phyloP scores from a whole-genome alignment of 805 yeast species.

The Ogataea siamensis region DNA sequence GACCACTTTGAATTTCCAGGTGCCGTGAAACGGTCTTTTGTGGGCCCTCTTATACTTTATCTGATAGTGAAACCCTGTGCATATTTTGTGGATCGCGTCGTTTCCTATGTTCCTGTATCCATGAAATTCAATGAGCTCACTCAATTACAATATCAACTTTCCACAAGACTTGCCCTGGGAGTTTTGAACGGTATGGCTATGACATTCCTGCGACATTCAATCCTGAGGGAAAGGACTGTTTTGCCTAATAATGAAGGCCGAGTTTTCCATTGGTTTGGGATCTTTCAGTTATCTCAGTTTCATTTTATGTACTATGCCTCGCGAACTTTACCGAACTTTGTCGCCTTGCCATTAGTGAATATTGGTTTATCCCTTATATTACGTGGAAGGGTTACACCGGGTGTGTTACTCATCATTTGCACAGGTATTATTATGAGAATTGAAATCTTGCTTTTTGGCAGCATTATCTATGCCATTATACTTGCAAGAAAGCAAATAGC shows the following conservation, averaged over 20 bases:
- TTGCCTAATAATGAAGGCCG: conserved; percentile 29
- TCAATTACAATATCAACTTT: conserved; percentile 50
- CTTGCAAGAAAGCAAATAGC: too few species aligned
- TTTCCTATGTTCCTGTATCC: conserved; percentile 4
- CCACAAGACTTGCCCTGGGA: conserved; percentile 63
- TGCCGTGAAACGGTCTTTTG: conserved; percentile 80
- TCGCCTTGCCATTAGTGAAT: conserved; percentile 73
- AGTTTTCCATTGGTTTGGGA: conserved; percentile 55
- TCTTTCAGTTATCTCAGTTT: conserved; percentile 67
- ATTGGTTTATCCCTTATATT: conserved; percentile 51
- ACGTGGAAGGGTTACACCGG: conserved; percentile 44
- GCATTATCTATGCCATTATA: conserved; percentile 49
- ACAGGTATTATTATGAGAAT: conserved; percentile 67
- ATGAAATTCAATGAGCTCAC: too few species aligned
- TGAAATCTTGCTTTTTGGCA: conserved; percentile 61
- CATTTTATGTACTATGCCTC: conserved; percentile 80
- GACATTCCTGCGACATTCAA: too few species aligned
- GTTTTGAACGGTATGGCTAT: conserved; percentile 53
- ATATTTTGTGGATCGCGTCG: neutral
- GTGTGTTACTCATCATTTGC: conserved; percentile 56
- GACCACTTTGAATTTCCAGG: conserved; percentile 87
- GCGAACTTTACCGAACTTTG: conserved; percentile 83
- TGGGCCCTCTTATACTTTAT: conserved; percentile 64
- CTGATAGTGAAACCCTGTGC: conserved; percentile 40
- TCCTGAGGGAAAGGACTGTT: conserved; percentile 7